phyloP scores from a whole-genome alignment of 2,329 filamentous ascomycete species.

The Xylaria sp. region DNA sequence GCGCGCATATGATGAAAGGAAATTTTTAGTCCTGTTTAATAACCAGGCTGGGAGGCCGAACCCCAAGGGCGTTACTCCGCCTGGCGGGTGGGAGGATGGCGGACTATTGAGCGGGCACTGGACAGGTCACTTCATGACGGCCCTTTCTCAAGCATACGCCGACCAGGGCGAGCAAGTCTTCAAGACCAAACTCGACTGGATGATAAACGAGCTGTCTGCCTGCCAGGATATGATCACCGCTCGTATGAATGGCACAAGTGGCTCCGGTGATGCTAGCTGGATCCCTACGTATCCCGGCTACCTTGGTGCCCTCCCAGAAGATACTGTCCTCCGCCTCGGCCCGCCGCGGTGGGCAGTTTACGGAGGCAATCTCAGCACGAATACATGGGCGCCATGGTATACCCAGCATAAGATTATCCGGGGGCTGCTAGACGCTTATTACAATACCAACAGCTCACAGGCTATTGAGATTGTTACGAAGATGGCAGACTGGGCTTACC shows the following conservation, averaged over 20 bases:
- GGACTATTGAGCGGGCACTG: conserved; percentile 51
- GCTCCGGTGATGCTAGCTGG: conserved; percentile 40
- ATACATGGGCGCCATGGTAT: conserved; percentile 51
- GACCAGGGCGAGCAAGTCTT: conserved; percentile 47
- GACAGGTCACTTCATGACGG: conserved; percentile 50
- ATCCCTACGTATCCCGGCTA: conserved; percentile 48
- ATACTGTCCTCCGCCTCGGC: conserved; percentile 48
- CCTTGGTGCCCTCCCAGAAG: conserved; percentile 48
- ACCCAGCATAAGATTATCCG: conserved; percentile 51
- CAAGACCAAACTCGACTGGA: conserved; percentile 50
- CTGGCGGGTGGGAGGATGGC: conserved; percentile 51
- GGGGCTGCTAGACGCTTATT: conserved; percentile 49
- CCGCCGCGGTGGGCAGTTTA: conserved; percentile 50
- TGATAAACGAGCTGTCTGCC: conserved; percentile 47
- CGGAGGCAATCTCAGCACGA: conserved; percentile 42
- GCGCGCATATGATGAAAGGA: conserved; percentile 45
- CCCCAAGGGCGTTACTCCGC: conserved; percentile 40
- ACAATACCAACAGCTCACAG: conserved; percentile 49
- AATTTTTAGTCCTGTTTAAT: conserved; percentile 49
- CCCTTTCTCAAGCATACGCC: conserved; percentile 49
- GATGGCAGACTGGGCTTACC: conserved; percentile 50
- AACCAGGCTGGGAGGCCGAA: conserved; percentile 48
- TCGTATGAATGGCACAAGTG: conserved; percentile 37
- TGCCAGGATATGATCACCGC: conserved; percentile 49
- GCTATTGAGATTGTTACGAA: conserved; percentile 45